These are phyloP conservation scores for Microdochium bolleyi DNA, from an alignment of 2,329 filamentous ascomycete species.

Conservation along the genomic window DNA sequence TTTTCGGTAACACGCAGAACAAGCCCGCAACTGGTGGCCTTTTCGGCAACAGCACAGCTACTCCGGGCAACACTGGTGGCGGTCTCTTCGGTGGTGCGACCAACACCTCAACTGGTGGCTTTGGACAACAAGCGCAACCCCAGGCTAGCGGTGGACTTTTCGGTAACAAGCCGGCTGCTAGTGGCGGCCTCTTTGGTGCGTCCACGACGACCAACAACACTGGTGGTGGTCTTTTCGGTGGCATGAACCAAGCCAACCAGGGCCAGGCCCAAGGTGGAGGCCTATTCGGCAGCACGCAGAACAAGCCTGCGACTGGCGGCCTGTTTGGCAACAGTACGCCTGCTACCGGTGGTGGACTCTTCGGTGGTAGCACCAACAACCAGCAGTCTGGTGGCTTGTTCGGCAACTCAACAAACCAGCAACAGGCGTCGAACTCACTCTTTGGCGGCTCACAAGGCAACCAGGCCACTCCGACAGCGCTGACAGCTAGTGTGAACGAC, in stretches of 20 bases:
- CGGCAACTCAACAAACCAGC: constrained; percentile 38
- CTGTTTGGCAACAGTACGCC: constrained; percentile 42
- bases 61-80: constrained; percentile 18
- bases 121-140: constrained; percentile 15
- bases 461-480: constrained; percentile 47
- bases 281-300: constrained; percentile 42
- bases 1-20: constrained; percentile 27
- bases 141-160: constrained; percentile 36
- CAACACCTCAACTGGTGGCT: constrained; percentile 17
- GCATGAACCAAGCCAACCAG: constrained; percentile 20
- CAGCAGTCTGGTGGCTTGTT: constrained; percentile 35
- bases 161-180: constrained; percentile 25
- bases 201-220: constrained; percentile 24
- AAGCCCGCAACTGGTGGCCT: constrained; percentile 29
- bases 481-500: constrained; percentile 75
- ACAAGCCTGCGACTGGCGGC: constrained; percentile 35
- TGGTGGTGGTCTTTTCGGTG: constrained; percentile 45
- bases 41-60: constrained; percentile 23
- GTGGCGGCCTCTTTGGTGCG: constrained; percentile 33
- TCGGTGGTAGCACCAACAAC: constrained; percentile 41
- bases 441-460: constrained; percentile 46
- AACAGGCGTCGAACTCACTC: constrained; percentile 45
- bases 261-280: constrained; percentile 26
- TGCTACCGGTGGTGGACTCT: constrained; percentile 40
- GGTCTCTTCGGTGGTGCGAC: constrained; percentile 34